Evolutionary conservation across 1,139 yeast species (phyloP), one percentile per base, ranked within the genome.

Genomic region (Trichomonascaceae sp.): DNA sequence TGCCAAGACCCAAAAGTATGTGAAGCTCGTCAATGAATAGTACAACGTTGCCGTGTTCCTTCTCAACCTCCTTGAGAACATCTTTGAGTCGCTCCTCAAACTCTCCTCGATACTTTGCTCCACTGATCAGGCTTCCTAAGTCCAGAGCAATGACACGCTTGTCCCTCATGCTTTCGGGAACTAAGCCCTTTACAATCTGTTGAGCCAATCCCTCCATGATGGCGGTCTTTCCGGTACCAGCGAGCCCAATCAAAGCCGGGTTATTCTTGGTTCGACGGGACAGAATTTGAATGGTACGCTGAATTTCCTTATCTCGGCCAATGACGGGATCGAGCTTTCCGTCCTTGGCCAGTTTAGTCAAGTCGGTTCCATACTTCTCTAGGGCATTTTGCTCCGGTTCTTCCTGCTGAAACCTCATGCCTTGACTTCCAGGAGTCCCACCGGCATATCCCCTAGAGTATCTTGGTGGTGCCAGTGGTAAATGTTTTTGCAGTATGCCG

Each of bases 191-290:
- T 13, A 82, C 74, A 36, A 89, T 85, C 47, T 96, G 62, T 57
- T 89, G 97, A 0, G 97, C 97, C 33, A 89, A 65, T 1, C 97
- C 98, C 56, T 89, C 98, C 74, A 89, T 79, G 35, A 89, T 76
- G 4, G 96, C 93, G 0, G 97, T 89, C 57, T 89, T 89, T 60
- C 98, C 98, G 0, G 94, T 92, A 59, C 98, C 98, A 1, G 98
- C 97, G 44, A 81, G 75, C 41, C 97, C 98, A 34, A 87, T 84
- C 34, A 89, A 59, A 0, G 89, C 93, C 0, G 97, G 97, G 51
- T 89, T 89, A 52, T 87, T 87, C 56, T 89, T 89, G 1, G 96
- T 85, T 52, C 98, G 67, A 46, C 98, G 65, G 1, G 95, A 82
- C 32, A 89, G 62, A 35, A 89, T 85, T 54, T 89, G 97, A 36